These are phyloP conservation scores for Lepidium aucheri DNA, from an alignment of 345 rosid genomes.

Conservation along the genomic window DNA sequence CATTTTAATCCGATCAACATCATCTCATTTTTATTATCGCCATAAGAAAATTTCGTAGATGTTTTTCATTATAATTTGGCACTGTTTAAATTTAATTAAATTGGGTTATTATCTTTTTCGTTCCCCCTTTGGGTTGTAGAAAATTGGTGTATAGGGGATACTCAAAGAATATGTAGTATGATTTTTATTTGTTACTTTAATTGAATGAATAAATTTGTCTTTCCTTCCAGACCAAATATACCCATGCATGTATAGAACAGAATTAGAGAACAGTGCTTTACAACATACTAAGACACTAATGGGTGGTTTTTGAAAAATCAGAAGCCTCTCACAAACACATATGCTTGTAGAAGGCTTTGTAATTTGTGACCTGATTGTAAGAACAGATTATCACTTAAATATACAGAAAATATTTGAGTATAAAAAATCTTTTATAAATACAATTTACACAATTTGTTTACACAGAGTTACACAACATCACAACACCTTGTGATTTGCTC, in stretches of 20 bases:
- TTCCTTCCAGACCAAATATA: background rate
- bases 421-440: no score
- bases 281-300: background rate
- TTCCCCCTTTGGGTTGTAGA: constrained; percentile 22
- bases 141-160: constrained; percentile 30
- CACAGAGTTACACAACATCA: no score
- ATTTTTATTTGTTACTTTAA: constrained; percentile 11
- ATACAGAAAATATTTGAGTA: no score
- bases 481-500: no score
- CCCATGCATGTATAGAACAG: background rate
- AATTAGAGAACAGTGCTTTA: background rate
- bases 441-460: no score
- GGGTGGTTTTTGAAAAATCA: no score
- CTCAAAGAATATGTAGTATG: constrained; percentile 15
- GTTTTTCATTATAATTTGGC: constrained; percentile 8
- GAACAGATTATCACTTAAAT: no score
- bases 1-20: background rate
- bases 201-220: constrained; percentile 4
- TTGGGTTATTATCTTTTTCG: background rate
- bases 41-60: constrained; percentile 11
- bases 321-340: no score
- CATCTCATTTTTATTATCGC: constrained; percentile 5
- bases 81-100: background rate
- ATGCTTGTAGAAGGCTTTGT: no score
- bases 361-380: no score